phyloP scores from a whole-genome alignment of 164 flowering plant genomes.

The Houttuynia cordata region DNA sequence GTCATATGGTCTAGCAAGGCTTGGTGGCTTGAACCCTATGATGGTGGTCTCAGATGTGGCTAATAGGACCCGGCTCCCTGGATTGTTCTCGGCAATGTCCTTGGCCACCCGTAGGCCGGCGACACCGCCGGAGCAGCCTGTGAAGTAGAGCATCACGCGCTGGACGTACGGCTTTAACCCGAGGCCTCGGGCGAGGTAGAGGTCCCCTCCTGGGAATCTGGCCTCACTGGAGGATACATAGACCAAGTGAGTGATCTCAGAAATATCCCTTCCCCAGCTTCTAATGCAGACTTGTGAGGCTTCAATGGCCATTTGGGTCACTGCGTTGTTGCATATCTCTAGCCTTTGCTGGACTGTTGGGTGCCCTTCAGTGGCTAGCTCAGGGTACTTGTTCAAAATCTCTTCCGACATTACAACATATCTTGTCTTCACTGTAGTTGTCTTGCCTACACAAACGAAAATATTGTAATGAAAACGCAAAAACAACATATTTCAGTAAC shows the following conservation, averaged over 20 bases:
- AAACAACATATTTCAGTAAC: too few relatives aligned
- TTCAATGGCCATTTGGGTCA: constrained; percentile 80
- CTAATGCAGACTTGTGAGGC: constrained; percentile 70
- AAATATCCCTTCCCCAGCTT: constrained; percentile 65
- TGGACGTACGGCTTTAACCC: constrained; percentile 63
- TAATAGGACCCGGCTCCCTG: constrained; percentile 66
- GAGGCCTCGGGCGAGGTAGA: constrained; percentile 77
- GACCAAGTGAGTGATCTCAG: constrained; percentile 84
- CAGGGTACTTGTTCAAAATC: constrained; percentile 71
- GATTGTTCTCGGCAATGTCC: constrained; percentile 92
- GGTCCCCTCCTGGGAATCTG: constrained; percentile 83
- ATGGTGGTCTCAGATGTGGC: constrained; percentile 90
- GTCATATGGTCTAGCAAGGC: constrained; percentile 61
- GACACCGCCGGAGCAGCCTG: constrained; percentile 96
- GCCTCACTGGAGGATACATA: constrained; percentile 94
- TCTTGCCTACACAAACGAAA: constrained; percentile 43
- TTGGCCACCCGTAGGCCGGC: constrained; percentile 89
- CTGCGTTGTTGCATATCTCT: constrained; percentile 76
- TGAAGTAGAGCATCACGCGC: constrained; percentile 71
- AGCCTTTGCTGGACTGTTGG: constrained; percentile 70
- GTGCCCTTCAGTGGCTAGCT: constrained; percentile 70
- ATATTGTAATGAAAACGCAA: too few relatives aligned
- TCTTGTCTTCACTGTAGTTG: constrained; percentile 91
- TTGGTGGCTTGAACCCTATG: constrained; percentile 90
- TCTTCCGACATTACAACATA: constrained; percentile 96